These are phyloP conservation scores for Amanita subjunquillea DNA, from an alignment of 768 basidiomycete genomes.

Conservation along the genomic window DNA sequence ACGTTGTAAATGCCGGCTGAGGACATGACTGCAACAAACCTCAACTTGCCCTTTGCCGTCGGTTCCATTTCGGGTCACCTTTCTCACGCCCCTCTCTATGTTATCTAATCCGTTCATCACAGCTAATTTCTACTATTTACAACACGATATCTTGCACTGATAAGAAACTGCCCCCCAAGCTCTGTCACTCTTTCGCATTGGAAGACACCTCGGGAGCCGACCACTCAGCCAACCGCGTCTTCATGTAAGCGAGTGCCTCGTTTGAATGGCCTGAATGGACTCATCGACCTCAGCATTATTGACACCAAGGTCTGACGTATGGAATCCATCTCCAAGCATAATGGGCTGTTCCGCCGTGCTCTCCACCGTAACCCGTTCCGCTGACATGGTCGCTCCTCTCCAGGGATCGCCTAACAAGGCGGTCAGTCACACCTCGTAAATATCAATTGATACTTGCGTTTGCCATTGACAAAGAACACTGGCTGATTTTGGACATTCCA, in stretches of 20 bases:
- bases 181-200: no score
- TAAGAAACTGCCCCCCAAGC: no score
- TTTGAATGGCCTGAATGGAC: conserved; percentile 44
- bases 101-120: no score
- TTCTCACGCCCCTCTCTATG: no score
- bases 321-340: conserved; percentile 51
- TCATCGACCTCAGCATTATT: conserved; percentile 32
- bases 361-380: conserved; percentile 30
- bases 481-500: conserved; percentile 50
- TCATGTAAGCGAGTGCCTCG: conserved; percentile 41
- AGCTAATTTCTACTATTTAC: no score
- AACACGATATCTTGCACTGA: no score
- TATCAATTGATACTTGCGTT: conserved; percentile 33
- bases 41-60: no score
- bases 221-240: conserved; percentile 44
- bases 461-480: conserved; percentile 63
- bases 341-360: conserved; percentile 50
- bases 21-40: conserved; percentile 12
- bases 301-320: conserved; percentile 50
- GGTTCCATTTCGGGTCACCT: not conserved
- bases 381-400: conserved; percentile 59
- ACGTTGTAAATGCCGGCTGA: conserved; percentile 23
- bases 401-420: conserved; percentile 54
- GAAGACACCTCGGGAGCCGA: conserved; percentile 9
- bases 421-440: not conserved